Evolutionary conservation across 108 stramenopile species (phyloP), one percentile per base, ranked within the genome.

Genomic region (Nannochloropsis oceanica): DNA sequence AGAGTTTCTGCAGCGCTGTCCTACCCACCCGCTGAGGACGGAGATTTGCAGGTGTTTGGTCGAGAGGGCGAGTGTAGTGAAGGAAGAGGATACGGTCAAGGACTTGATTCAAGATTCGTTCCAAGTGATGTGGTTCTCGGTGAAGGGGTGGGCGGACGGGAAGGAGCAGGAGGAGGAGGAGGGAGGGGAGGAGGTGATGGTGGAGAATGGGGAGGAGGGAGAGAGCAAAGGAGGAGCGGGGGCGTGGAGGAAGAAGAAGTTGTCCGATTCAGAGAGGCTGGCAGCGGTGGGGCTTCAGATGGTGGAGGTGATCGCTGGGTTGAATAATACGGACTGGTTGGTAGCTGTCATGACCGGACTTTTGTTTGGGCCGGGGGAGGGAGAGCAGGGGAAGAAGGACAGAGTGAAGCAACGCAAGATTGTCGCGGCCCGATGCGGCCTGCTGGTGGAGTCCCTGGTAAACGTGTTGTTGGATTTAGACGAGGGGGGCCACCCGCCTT

Each of bases 51-150:
- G 90, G 44, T 85, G 81, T 14, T 92, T 96, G 91, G 86, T 97
- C 42, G 89, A 93, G 85, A 87, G 94, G 24, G 94, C 93, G 50
- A 91, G 92, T 43, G 93, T 96, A 86, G 94, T 93, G 25, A 95
- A 96, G 86, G 97, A 97, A 86, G 97, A 97, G 87, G 97, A 97
- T 84, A 89, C 89, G 2, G 95, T 97, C 9, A 93, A 95, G 79
- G 97, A 97, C 85, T 84, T 94, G 43, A 93, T 97, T 26, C 92
- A 94, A 84, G 95, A 94, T 25, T 93, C 95, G 14, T 96, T 97
- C 87, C 85, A 92, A 81, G 91, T 91, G 13, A 85, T 95, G 27
- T 96, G 96, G 95, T 91, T 95, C 10, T 73, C 22, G 26, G 44
- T 25, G 26, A 18, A 25, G 84, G 24, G 12, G 27, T 50, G 50